Percentiles rank a stretch among this genome's conserved stretches.
Conservation (phyloP, 1,139 yeast species). For the Nakaseomyces delphensis region DNA sequence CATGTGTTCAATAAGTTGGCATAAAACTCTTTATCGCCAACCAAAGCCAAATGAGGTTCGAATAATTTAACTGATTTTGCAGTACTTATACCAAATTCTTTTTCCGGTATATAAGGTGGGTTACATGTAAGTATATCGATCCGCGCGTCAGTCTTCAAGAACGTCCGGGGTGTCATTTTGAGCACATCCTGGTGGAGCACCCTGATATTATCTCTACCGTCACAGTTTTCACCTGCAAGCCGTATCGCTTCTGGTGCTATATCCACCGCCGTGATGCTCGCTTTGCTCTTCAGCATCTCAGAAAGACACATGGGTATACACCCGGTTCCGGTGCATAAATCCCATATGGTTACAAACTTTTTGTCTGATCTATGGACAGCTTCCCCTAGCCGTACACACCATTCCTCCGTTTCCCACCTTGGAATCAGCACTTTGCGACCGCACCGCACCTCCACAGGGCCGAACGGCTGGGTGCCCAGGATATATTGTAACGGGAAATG, state of each 20-base stretch:
- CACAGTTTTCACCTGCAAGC: conserved; percentile 42
- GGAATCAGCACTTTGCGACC: conserved; percentile 70
- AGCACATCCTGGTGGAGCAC: neutral
- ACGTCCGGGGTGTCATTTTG: conserved; percentile 1
- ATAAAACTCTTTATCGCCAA: conserved; percentile 71
- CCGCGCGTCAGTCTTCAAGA: neutral
- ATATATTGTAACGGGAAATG: conserved; percentile 74
- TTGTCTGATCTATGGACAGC: conserved; percentile 16
- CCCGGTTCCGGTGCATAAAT: conserved; percentile 87
- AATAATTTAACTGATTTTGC: conserved; percentile 56
- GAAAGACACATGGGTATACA: conserved; percentile 60
- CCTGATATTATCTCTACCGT: neutral
- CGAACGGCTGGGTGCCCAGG: conserved; percentile 82
- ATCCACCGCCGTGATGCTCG: conserved; percentile 47
- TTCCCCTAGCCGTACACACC: conserved; percentile 46
- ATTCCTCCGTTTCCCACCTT: conserved; percentile 92
- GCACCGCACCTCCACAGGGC: conserved; percentile 52
- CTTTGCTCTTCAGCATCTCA: conserved; percentile 27
- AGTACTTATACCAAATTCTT: conserved; percentile 36
- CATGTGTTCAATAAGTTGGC: conserved; percentile 40
- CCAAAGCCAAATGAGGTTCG: conserved; percentile 71
- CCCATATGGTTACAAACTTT: conserved; percentile 39
- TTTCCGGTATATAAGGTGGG: conserved; percentile 74
- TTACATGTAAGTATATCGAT: conserved; percentile 62
- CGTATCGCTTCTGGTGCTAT: conserved; percentile 45